phyloP scores from a whole-genome alignment of 2,329 filamentous ascomycete genomes.

The Magnaporthales sp. region DNA sequence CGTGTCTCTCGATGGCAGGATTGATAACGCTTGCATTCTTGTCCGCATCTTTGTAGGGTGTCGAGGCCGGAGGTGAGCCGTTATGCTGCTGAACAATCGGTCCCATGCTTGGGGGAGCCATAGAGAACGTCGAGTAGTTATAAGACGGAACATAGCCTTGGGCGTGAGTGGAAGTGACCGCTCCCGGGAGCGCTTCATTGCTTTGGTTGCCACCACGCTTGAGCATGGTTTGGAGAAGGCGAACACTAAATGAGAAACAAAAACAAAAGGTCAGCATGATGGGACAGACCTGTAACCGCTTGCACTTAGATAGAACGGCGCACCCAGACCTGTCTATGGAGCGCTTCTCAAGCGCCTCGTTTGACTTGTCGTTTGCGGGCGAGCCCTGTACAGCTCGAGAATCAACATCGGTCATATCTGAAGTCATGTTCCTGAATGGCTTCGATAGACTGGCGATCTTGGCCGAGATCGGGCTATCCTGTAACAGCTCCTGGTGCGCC shows the following conservation, averaged over 20 bases:
- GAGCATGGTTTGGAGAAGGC: slow-evolving; percentile 38
- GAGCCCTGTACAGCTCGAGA: neutral
- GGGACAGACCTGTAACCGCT: no score
- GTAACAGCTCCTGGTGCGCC: neutral
- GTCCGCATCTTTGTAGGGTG: slow-evolving; percentile 9
- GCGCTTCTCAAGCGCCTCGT: slow-evolving; percentile 4
- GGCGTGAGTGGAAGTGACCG: slow-evolving; percentile 42
- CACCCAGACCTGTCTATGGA: slow-evolving; percentile 2
- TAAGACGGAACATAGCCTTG: slow-evolving; percentile 33
- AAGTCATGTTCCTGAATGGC: neutral
- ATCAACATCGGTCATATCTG: neutral
- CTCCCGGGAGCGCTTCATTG: slow-evolving; percentile 22
- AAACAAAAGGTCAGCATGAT: neutral
- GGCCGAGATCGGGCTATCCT: neutral
- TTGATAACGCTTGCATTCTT: slow-evolving; percentile 10
- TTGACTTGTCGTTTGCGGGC: slow-evolving; percentile 1
- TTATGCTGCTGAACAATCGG: slow-evolving; percentile 31
- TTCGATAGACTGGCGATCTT: slow-evolving; percentile 1
- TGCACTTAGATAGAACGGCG: neutral
- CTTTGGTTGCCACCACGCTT: slow-evolving; percentile 37
- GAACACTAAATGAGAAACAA: slow-evolving; percentile 20
- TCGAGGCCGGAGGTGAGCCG: slow-evolving; percentile 5
- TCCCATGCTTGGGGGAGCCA: slow-evolving; percentile 36
- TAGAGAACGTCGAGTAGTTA: slow-evolving; percentile 4
- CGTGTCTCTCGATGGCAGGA: slow-evolving; percentile 20